Percentiles rank a stretch among this genome's conserved stretches.
Evolutionary conservation across 768 basidiomycete species (phyloP).

Genomic region (Tulasnella sp.): DNA sequence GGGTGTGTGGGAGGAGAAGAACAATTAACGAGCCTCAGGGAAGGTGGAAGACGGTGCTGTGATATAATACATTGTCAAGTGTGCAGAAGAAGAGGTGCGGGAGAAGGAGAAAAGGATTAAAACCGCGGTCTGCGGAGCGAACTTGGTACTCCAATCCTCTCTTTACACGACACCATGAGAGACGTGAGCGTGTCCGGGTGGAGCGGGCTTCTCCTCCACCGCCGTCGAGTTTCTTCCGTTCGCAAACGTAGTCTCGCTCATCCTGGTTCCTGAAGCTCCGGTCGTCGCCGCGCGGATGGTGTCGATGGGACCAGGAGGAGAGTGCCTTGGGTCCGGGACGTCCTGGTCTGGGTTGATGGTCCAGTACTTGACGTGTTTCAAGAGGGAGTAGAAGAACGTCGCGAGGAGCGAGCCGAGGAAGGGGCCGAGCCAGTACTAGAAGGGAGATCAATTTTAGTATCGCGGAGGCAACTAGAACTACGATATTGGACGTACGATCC

Average conservation of each 20-base stretch:
- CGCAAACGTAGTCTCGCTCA: not conserved
- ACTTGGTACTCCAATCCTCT: not conserved
- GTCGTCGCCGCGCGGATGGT: not conserved
- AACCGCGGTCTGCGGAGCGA: too few species aligned
- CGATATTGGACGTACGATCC: conserved; percentile 26
- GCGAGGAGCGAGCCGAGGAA: conserved; percentile 44
- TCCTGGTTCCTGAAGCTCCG: not conserved
- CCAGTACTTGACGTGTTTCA: conserved; percentile 39
- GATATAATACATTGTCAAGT: not conserved
- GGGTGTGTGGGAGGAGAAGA: not conserved
- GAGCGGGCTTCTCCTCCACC: not conserved
- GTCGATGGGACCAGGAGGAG: conserved; percentile 28
- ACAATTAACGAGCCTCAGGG: not conserved
- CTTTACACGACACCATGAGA: conserved; percentile 8
- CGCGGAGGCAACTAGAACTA: too few species aligned
- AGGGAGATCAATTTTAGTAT: too few species aligned
- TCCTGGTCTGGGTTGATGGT: conserved; percentile 44
- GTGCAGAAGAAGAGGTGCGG: not conserved
- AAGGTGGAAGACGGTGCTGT: not conserved
- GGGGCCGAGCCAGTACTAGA: conserved; percentile 42
- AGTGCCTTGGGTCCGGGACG: conserved; percentile 29
- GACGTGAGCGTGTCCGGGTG: not conserved
- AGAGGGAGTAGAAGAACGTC: conserved; percentile 38
- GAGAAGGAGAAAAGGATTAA: too few species aligned
- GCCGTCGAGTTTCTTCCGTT: not conserved